These are phyloP conservation scores for Saksenaea vasiformis DNA, from an alignment of 371 early-diverging fungal species.

Conservation along the genomic window DNA sequence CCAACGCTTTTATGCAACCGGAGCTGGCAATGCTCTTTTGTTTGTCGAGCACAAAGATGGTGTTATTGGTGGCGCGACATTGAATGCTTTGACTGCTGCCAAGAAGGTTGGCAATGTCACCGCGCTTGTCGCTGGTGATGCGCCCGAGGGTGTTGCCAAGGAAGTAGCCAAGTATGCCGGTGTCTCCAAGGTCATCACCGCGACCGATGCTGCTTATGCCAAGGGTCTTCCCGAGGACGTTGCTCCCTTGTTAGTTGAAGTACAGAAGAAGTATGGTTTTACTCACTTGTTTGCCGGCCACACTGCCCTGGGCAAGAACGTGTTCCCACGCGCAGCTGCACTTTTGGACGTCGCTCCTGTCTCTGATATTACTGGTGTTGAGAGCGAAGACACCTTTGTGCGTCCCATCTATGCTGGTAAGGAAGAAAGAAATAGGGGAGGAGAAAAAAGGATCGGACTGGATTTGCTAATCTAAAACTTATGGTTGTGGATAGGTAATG, in stretches of 20 bases:
- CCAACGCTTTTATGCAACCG: constrained; percentile 63
- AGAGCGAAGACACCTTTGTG: constrained; percentile 86
- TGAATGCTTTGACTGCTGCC: constrained; percentile 93
- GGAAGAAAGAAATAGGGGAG: not conserved
- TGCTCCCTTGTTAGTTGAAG: constrained; percentile 76
- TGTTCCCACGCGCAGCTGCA: constrained; percentile 93
- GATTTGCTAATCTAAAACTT: constrained; percentile 7
- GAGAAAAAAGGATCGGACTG: constrained; percentile 1
- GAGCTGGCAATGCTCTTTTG: constrained; percentile 75
- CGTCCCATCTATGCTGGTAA: constrained; percentile 97
- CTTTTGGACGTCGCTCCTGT: constrained; percentile 89
- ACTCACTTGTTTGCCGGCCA: constrained; percentile 90
- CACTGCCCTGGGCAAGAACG: constrained; percentile 90
- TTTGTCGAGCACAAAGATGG: constrained; percentile 89
- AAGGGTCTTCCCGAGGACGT: constrained; percentile 82
- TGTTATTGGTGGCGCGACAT: constrained; percentile 70
- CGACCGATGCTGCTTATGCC: constrained; percentile 77
- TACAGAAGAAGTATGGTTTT: constrained; percentile 74
- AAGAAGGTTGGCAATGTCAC: constrained; percentile 76
- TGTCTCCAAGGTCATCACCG: constrained; percentile 83
- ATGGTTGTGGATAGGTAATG: constrained; percentile 82
- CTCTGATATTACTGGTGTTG: constrained; percentile 86
- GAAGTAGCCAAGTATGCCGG: constrained; percentile 72
- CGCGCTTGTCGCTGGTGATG: constrained; percentile 86
- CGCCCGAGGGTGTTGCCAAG: constrained; percentile 75